Evolutionary conservation across 176 grass and related monocot species (phyloP), one percentile per base, ranked within the genome.

Genomic region (Musa itinerans): DNA sequence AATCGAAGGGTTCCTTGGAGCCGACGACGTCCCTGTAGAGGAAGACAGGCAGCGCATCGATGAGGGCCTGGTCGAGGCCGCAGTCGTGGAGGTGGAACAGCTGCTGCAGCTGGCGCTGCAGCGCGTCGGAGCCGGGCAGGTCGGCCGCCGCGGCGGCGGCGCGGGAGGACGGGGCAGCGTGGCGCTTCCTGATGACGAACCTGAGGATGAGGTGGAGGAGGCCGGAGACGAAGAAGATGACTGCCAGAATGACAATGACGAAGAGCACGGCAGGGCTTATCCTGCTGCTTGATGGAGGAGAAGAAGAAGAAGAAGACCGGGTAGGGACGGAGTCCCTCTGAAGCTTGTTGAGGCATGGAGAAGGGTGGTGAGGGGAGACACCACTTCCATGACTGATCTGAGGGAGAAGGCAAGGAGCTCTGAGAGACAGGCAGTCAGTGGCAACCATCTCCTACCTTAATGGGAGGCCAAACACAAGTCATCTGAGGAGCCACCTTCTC

Each of bases 261-360:
- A 96, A 86, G 4, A 96, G 85, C 74, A 96, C 87, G 20, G 90
- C 85, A n/a, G 93, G 89, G 85, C 87, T 96, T 79, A 92, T 92
- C 82, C 76, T 92, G 69, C 64, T 81, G 24, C 78, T 25, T 19
- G 65, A 67, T 12, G 65, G 34, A 15, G 56, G 0, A 29, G 27
- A 29, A 29, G 66, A 69, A n/a, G 65, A 1, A 61, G 55, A 69
- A n/a, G 65, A 1, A 61, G 55, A 24, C 15, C 11, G 21, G 0
- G 67, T 9, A 1, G 66, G 34, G 34, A 34, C 34, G 34, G 34
- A 34, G 34, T 34, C 34, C 34, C 34, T 34, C 34, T 34, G 34
- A 34, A 34, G 34, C 34, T 34, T 4, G 34, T 34, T 34, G 34
- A 34, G 34, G 34, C 34, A 34, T 34, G 34, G 3, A 34, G 34